Evolutionary conservation across 331 rosid genomes (phyloP), one percentile per base, ranked within the genome.

Genomic region (Rosa hybrid): DNA sequence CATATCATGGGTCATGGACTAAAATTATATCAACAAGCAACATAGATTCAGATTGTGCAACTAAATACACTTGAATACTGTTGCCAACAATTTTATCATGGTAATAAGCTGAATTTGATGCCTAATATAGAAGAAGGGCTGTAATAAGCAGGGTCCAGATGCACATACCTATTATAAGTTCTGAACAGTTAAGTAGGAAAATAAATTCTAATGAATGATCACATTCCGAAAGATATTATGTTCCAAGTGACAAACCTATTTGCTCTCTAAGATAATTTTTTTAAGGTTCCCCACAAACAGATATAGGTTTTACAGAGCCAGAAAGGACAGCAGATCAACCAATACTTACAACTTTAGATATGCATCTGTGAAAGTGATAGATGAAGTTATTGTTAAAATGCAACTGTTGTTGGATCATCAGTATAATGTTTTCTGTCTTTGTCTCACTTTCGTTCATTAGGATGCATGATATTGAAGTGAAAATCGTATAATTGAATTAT

Each of bases 301-400:
- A 45, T 23, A 23, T 8, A 76, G 69, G 41, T 41, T 21, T 75
- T 59, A 7, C 46, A 41, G 14, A 7, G 39, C 45, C 4, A 50
- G 21, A 46, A 63, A 75, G 20, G 57, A 60, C 27, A 25, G 57
- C 44, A 44, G 25, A 21, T 42, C 10, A 45, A 75, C 57, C 59
- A 14, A 21, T 34, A 62, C 38, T 65, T 7, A 9, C 10, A 63
- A 63, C 41, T 38, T 2, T 12, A 12, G 41, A 4, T 18, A 21
- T 57, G 78, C 78, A 75, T 12, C 17, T 75, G 8, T 64, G 44
- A 59, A 53, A 12, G 7, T 73, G 49, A 20, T 57, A 14, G 45
- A 14, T 30, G 59, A 75, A 45, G 57, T 42, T 6, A 42, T 59
- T 14, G 51, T 12, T 21, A 4, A 14, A 39, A 41, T 7, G 21